Conservation (phyloP, 208 protist genomes). For the Leptomonas seymouri region DNA sequence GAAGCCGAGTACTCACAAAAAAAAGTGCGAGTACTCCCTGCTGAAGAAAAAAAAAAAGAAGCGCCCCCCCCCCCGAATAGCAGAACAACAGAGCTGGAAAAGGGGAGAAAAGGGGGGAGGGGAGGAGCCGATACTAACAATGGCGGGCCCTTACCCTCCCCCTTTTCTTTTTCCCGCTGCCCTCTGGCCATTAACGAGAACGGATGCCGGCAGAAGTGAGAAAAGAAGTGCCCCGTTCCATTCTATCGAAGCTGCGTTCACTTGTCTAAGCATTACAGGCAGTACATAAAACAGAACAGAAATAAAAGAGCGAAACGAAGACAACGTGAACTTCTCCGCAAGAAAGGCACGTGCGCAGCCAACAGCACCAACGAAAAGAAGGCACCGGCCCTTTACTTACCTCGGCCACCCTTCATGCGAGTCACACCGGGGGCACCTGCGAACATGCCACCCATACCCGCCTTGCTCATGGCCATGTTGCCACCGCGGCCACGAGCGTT, state of each 20-base stretch:
- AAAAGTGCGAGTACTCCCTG: too few relatives aligned
- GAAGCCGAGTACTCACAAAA: not conserved
- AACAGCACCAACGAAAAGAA: slow-evolving; percentile 7
- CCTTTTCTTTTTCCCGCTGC: too few relatives aligned
- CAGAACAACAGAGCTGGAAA: not conserved
- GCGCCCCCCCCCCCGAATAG: too few relatives aligned
- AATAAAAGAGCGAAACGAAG: slow-evolving; percentile 1
- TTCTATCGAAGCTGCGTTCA: slow-evolving; percentile 15
- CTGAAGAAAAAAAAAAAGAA: not conserved
- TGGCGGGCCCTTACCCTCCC: too few relatives aligned
- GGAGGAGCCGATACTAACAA: too few relatives aligned
- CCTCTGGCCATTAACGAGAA: too few relatives aligned
- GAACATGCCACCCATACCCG: slow-evolving; percentile 94
- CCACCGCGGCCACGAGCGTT: slow-evolving; percentile 57
- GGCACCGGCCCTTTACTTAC: slow-evolving; percentile 44
- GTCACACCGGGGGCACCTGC: slow-evolving; percentile 85
- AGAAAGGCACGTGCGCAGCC: not conserved
- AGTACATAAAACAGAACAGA: slow-evolving; percentile 3
- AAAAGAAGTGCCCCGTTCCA: not conserved
- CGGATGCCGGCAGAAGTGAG: too few relatives aligned
- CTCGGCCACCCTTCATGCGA: slow-evolving; percentile 83
- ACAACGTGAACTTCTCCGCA: not conserved
- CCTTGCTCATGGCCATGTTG: slow-evolving; percentile 87
- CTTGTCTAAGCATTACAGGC: not conserved
- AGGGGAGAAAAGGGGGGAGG: slow-evolving; percentile 27